Evolutionary conservation across 2,329 filamentous ascomycete genomes (phyloP).

Genomic region (Aspergillus quadrilineatus): DNA sequence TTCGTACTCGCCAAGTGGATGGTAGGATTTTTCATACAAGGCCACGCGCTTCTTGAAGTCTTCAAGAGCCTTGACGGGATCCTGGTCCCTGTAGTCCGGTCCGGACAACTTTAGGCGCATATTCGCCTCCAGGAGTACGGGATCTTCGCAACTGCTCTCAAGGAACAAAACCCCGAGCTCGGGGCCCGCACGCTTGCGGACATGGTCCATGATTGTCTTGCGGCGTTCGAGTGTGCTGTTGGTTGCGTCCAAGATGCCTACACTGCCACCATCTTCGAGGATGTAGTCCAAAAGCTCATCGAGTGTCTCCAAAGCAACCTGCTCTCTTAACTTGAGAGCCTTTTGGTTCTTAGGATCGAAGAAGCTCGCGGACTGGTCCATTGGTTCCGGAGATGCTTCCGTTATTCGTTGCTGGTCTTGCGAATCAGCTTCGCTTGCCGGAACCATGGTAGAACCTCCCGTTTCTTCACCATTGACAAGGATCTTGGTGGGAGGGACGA

Average conservation of each 20-base stretch:
- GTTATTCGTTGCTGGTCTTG: conserved; percentile 23
- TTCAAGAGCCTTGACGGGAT: conserved; percentile 75
- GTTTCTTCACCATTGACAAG: conserved; percentile 58
- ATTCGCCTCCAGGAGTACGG: conserved; percentile 83
- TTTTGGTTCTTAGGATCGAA: conserved; percentile 87
- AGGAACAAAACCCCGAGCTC: conserved; percentile 89
- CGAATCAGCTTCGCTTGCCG: conserved; percentile 25
- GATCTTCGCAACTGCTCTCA: conserved; percentile 87
- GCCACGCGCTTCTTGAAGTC: conserved; percentile 93
- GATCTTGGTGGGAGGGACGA: conserved; percentile 52
- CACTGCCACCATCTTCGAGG: conserved; percentile 74
- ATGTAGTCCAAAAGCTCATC: conserved; percentile 92
- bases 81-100: conserved; percentile 92
- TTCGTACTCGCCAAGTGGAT: conserved; percentile 85
- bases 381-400: conserved; percentile 48
- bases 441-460: conserved; percentile 28
- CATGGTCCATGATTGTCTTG: conserved; percentile 77
- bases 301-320: conserved; percentile 86
- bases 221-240: conserved; percentile 90
- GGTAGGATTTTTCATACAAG: conserved; percentile 92
- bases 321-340: conserved; percentile 80
- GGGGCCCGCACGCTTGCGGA: conserved; percentile 78
- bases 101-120: conserved; percentile 96
- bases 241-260: conserved; percentile 94
- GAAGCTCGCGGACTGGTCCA: conserved; percentile 89